Percentiles rank a stretch among this genome's conserved stretches.
These are phyloP conservation scores for Mrakia blollopis DNA, from an alignment of 768 basidiomycete genomes.

Conservation along the genomic window DNA sequence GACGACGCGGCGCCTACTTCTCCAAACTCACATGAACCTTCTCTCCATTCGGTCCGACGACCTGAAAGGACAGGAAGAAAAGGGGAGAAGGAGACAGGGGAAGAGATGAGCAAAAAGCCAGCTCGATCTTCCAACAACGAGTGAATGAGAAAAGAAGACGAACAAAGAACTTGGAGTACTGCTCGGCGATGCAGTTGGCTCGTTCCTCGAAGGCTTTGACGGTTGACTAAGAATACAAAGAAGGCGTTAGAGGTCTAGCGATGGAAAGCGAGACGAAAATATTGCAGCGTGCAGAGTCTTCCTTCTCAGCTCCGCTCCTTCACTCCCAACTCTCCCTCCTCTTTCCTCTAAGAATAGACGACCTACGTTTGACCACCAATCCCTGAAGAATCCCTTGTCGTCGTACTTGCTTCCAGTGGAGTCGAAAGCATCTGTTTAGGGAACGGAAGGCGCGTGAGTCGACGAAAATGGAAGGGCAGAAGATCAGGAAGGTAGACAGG, in stretches of 20 bases:
- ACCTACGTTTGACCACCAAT: constrained; percentile 82
- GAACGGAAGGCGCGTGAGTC: neutral
- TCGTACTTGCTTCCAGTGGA: constrained; percentile 83
- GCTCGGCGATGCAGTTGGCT: constrained; percentile 82
- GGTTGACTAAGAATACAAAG: constrained; percentile 47
- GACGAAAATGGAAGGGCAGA: neutral
- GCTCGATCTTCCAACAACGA: no score
- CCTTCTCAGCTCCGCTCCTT: no score
- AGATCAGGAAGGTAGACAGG: neutral
- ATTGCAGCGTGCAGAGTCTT: no score
- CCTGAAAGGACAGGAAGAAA: no score
- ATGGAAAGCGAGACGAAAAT: neutral
- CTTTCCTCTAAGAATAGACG: no score
- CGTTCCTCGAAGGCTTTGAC: constrained; percentile 74
- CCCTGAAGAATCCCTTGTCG: constrained; percentile 73
- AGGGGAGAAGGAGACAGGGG: no score
- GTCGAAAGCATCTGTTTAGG: constrained; percentile 60
- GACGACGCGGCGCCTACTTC: no score
- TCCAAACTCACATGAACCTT: constrained; percentile 53
- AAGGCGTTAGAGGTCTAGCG: neutral
- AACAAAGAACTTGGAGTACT: constrained; percentile 74
- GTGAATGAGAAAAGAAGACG: no score
- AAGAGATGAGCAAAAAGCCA: no score
- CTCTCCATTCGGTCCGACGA: constrained; percentile 80
- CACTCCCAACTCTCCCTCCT: no score